Evolutionary conservation across 768 basidiomycete species (phyloP).

Genomic region (Daedaleopsis nitida): DNA sequence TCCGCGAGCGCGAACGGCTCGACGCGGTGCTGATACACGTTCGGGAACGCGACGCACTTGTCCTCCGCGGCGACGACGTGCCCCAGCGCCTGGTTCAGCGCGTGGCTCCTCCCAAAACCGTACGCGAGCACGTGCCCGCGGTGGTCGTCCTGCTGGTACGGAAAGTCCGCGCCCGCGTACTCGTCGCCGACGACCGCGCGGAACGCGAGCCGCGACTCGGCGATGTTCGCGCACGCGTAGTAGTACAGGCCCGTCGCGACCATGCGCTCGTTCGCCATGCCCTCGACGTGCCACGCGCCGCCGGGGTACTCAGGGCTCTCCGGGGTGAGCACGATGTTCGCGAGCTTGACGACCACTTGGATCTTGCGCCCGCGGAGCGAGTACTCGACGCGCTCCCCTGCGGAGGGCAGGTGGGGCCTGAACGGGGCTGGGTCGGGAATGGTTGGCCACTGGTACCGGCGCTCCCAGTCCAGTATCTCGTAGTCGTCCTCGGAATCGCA

Average conservation of each 20-base stretch:
- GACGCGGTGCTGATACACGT: conserved; percentile 42
- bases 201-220: conserved; percentile 34
- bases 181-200: conserved; percentile 24
- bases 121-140: neutral
- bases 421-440: neutral
- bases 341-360: conserved; percentile 44
- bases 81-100: conserved; percentile 30
- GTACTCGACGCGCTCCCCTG: neutral
- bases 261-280: conserved; percentile 27
- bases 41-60: conserved; percentile 38
- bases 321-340: conserved; percentile 31
- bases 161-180: neutral
- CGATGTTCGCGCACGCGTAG: conserved; percentile 35
- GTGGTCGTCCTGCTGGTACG: conserved; percentile 5
- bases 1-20: conserved; percentile 37
- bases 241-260: conserved; percentile 21
- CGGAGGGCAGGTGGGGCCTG: neutral
- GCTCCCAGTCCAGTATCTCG: conserved; percentile 5
- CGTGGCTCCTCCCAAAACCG: conserved; percentile 2
- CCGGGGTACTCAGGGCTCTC: conserved; percentile 11
- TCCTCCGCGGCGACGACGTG: conserved; percentile 29
- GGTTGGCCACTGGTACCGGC: neutral
- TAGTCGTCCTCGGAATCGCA: neutral
- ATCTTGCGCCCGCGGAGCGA: conserved; percentile 14
- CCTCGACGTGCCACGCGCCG: conserved; percentile 38